These are phyloP conservation scores for Begonia fuchsioides DNA, from an alignment of 306 rosid genomes.

Conservation along the genomic window DNA sequence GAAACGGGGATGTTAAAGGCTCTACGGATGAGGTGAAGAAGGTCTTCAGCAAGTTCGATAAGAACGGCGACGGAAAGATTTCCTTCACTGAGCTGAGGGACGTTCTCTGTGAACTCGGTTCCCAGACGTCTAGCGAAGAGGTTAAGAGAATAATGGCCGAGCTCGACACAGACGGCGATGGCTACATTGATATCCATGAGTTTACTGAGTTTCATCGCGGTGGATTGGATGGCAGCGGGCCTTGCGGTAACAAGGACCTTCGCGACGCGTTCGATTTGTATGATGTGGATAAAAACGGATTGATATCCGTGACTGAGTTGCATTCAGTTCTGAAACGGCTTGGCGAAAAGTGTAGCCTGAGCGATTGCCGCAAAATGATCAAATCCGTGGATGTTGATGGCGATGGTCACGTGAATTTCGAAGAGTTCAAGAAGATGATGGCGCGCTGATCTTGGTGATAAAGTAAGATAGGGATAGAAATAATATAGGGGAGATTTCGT, in stretches of 20 bases:
- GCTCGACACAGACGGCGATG: slow-evolving; percentile 76
- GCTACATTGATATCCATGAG: slow-evolving; percentile 62
- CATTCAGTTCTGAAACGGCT: slow-evolving; percentile 51
- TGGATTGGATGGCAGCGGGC: slow-evolving; percentile 3
- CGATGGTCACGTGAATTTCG: slow-evolving; percentile 73
- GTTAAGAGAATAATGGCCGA: slow-evolving; percentile 52
- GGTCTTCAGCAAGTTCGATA: slow-evolving; percentile 81
- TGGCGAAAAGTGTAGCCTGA: slow-evolving; percentile 66
- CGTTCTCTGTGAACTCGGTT: slow-evolving; percentile 41
- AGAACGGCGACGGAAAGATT: slow-evolving; percentile 82
- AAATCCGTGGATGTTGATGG: slow-evolving; percentile 78
- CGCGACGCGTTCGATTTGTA: slow-evolving; percentile 78
- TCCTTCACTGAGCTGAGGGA: slow-evolving; percentile 48
- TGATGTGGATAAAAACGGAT: slow-evolving; percentile 80
- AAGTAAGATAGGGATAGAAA: background rate
- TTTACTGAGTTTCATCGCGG: slow-evolving; percentile 48
- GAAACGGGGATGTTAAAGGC: background rate
- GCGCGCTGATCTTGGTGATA: slow-evolving; percentile 12
- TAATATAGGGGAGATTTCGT: background rate
- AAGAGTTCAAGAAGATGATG: slow-evolving; percentile 98
- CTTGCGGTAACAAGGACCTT: slow-evolving; percentile 32
- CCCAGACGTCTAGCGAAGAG: slow-evolving; percentile 43
- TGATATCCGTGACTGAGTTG: slow-evolving; percentile 58
- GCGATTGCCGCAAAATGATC: slow-evolving; percentile 66
- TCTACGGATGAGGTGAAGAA: slow-evolving; percentile 46